These are phyloP conservation scores for Blastobotrys peoriensis DNA, from an alignment of 805 yeast genomes.

Conservation along the genomic window DNA sequence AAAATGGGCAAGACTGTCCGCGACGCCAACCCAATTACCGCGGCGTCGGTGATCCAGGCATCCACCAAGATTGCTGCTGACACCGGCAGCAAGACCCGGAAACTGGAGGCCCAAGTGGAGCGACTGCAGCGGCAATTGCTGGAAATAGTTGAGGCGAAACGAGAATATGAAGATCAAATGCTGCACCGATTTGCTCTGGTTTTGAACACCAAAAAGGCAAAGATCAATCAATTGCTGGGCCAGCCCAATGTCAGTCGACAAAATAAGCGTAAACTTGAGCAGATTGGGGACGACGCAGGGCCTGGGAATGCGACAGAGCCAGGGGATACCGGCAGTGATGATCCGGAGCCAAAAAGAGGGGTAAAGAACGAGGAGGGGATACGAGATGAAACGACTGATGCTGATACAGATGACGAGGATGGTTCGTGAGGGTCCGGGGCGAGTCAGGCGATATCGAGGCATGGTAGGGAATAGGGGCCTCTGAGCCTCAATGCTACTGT, in stretches of 20 bases:
- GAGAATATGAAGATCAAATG: conserved; percentile 13
- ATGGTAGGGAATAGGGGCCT: neutral
- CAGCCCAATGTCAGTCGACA: neutral
- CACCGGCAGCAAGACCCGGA: conserved; percentile 2
- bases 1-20: conserved; percentile 4
- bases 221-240: conserved; percentile 12
- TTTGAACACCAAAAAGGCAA: conserved; percentile 17
- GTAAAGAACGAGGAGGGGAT: conserved; percentile 4
- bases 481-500: neutral
- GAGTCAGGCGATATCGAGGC: neutral
- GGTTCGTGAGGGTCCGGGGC: neutral
- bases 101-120: conserved; percentile 2
- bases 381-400: neutral
- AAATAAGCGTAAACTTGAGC: neutral
- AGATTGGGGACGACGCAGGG: conserved; percentile 1
- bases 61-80: conserved; percentile 3
- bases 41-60: conserved; percentile 4
- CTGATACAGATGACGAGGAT: neutral
- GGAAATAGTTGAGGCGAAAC: conserved; percentile 13
- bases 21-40: neutral
- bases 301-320: conserved; percentile 3
- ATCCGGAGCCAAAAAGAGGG: neutral
- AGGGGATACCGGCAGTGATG: no score
- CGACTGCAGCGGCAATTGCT: conserved; percentile 12
- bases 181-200: conserved; percentile 12